These are phyloP conservation scores for Mangifera indica DNA, from an alignment of 345 rosid species.

Conservation along the genomic window DNA sequence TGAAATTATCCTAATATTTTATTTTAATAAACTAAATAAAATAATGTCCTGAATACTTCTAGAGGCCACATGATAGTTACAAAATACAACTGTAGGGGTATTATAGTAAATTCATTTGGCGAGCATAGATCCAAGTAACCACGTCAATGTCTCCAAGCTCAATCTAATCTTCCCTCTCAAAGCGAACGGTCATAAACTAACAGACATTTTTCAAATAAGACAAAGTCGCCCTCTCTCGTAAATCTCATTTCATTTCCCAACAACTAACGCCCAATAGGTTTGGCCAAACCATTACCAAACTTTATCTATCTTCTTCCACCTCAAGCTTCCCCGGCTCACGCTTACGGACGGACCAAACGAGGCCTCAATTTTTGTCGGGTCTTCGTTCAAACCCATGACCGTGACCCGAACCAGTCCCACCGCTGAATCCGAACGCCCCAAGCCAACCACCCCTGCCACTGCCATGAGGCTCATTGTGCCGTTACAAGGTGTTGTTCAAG, in stretches of 20 bases:
- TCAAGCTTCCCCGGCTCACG: neutral
- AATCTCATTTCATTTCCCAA: neutral
- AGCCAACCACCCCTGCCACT: conserved; percentile 24
- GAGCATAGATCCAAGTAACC: neutral
- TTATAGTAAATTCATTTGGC: neutral
- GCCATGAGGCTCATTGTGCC: conserved; percentile 84
- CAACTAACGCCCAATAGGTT: neutral
- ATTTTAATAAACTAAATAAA: no score
- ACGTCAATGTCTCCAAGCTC: neutral
- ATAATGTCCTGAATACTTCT: no score
- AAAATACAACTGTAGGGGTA: neutral
- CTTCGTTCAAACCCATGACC: conserved; percentile 28
- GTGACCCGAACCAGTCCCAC: conserved; percentile 27
- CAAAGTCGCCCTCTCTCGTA: neutral
- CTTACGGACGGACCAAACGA: neutral
- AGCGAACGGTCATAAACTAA: neutral
- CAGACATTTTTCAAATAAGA: neutral
- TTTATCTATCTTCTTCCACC: no score
- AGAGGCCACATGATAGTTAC: no score
- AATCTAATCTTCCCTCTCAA: neutral
- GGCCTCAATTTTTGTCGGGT: conserved; percentile 8
- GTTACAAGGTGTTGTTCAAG: conserved; percentile 75
- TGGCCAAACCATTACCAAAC: neutral
- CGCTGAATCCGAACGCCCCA: conserved; percentile 14
- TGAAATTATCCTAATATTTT: no score